Conservation (phyloP, 1,284 basidiomycete genomes). For the Agroathelia rolfsii region DNA sequence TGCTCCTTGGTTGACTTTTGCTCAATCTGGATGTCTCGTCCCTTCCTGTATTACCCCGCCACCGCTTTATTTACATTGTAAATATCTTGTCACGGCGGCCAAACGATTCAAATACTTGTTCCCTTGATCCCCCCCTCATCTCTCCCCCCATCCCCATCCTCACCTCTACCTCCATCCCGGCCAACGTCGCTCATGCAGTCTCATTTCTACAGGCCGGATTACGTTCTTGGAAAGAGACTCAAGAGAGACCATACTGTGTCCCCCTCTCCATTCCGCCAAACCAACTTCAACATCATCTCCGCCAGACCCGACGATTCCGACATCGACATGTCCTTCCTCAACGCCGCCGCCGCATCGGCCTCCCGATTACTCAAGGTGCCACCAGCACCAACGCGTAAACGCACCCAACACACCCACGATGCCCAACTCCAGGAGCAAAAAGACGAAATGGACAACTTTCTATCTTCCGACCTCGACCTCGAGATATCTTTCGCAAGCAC, state of each 20-base stretch:
- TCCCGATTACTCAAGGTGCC: slow-evolving; percentile 43
- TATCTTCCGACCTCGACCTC: slow-evolving; percentile 62
- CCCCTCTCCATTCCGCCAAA: too few species aligned
- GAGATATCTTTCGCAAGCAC: slow-evolving; percentile 74
- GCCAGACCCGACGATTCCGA: slow-evolving; percentile 15
- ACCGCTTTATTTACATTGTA: too few species aligned
- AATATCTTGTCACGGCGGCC: too few species aligned
- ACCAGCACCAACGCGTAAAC: slow-evolving; percentile 38
- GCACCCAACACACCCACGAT: too few species aligned
- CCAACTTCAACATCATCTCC: slow-evolving; percentile 15
- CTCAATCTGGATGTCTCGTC: slow-evolving; percentile 8
- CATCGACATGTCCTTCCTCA: slow-evolving; percentile 46
- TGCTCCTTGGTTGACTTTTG: too few species aligned
- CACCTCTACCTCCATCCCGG: slow-evolving; percentile 7
- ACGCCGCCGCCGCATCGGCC: slow-evolving; percentile 24
- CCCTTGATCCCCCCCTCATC: too few species aligned
- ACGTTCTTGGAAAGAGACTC: slow-evolving; percentile 31
- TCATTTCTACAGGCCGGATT: slow-evolving; percentile 20
- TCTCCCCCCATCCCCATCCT: too few species aligned
- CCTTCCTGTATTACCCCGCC: slow-evolving; percentile 8
- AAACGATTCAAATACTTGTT: too few species aligned
- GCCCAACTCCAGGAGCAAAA: slow-evolving; percentile 25
- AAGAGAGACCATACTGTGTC: slow-evolving; percentile 32
- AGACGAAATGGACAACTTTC: slow-evolving; percentile 54
- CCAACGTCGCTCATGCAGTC: slow-evolving; percentile 7